Percentiles rank a stretch among this genome's conserved stretches.
Evolutionary conservation across 2,329 filamentous ascomycete genomes (phyloP).

Genomic region (Hymenoscyphus linearis): DNA sequence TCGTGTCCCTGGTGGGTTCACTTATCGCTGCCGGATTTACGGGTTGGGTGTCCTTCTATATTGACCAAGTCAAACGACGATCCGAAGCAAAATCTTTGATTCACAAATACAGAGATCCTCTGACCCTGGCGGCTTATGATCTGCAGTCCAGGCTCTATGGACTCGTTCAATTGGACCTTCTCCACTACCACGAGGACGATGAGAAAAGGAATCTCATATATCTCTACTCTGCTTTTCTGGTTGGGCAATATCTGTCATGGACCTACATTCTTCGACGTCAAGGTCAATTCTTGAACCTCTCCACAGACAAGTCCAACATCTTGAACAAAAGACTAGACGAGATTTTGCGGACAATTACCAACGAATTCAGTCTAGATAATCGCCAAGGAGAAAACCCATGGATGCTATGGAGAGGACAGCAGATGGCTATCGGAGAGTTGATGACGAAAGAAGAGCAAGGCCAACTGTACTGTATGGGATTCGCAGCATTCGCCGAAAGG

Average conservation of each 20-base stretch:
- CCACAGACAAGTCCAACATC: slow-evolving; percentile 21
- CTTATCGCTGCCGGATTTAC: slow-evolving; percentile 24
- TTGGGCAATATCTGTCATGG: slow-evolving; percentile 27
- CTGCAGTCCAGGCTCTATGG: slow-evolving; percentile 24
- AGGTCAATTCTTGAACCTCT: slow-evolving; percentile 25
- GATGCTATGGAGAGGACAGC: slow-evolving; percentile 28
- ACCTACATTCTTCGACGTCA: slow-evolving; percentile 24
- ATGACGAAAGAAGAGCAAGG: slow-evolving; percentile 23
- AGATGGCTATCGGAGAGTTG: slow-evolving; percentile 27
- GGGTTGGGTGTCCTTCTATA: slow-evolving; percentile 26
- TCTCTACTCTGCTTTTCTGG: slow-evolving; percentile 24
- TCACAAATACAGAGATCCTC: slow-evolving; percentile 27
- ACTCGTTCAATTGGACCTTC: slow-evolving; percentile 17
- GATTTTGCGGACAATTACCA: slow-evolving; percentile 18
- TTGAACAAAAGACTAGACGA: slow-evolving; percentile 13
- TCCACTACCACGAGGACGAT: slow-evolving; percentile 15
- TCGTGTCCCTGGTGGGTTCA: slow-evolving; percentile 26
- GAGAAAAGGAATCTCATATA: slow-evolving; percentile 21
- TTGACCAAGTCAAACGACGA: slow-evolving; percentile 24
- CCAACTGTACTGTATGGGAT: slow-evolving; percentile 23
- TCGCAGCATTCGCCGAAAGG: slow-evolving; percentile 19
- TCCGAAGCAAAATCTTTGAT: slow-evolving; percentile 22
- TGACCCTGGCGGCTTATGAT: slow-evolving; percentile 22
- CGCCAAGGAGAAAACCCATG: slow-evolving; percentile 19
- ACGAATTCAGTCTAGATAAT: slow-evolving; percentile 14